Percentiles rank a stretch among this genome's conserved stretches.
Conservation (phyloP, 2,329 filamentous ascomycete genomes). For the Ophiostoma quercus region DNA sequence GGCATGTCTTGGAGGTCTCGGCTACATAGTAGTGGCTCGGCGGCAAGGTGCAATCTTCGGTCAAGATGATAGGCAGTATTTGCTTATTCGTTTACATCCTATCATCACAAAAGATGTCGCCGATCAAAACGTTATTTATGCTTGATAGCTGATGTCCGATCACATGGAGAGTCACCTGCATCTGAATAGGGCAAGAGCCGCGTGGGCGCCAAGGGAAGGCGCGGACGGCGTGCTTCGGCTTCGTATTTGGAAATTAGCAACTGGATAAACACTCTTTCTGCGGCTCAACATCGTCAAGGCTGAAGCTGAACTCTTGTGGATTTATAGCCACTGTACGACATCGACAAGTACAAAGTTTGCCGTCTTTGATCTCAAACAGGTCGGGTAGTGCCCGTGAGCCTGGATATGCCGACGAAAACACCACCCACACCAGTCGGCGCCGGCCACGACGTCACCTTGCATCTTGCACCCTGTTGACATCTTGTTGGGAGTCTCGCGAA, state of each 20-base stretch:
- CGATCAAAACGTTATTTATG: background rate
- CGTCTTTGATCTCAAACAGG: conserved; percentile 2
- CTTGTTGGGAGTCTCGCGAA: background rate
- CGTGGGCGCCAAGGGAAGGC: background rate
- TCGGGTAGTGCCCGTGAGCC: background rate
- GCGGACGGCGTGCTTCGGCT: background rate
- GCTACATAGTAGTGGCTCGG: conserved; percentile 17
- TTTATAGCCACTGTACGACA: background rate
- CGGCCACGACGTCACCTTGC: background rate
- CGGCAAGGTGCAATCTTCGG: background rate
- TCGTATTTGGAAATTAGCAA: conserved; percentile 3
- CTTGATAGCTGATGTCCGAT: background rate
- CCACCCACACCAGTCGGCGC: background rate
- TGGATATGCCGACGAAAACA: background rate
- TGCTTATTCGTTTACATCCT: background rate
- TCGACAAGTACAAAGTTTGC: background rate
- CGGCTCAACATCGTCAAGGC: background rate
- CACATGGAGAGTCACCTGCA: conserved; percentile 8
- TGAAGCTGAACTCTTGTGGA: background rate
- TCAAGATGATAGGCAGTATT: background rate
- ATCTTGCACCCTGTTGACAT: background rate
- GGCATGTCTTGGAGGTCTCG: conserved; percentile 14
- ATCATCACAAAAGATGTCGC: background rate
- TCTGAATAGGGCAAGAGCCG: background rate
- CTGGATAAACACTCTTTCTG: background rate